Evolutionary conservation across 108 stramenopile genomes (phyloP), one percentile per base, ranked within the genome.

Genomic region (Discostella pseudostelligera): DNA sequence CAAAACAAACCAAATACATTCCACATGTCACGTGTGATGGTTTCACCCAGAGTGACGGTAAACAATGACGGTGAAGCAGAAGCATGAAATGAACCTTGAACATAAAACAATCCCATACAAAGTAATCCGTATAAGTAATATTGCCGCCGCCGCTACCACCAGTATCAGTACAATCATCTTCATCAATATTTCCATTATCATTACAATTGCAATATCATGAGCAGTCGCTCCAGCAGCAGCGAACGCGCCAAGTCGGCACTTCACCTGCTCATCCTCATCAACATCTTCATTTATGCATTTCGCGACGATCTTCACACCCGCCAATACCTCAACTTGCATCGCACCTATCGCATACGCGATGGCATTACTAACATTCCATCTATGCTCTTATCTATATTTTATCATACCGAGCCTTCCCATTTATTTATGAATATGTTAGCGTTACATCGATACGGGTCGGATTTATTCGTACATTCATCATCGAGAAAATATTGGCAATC

Each of bases 351-450:
- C 10, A 75, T 75, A 1, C 39, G 43, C 44, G 66, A 75, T 67
- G 74, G 74, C 16, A 3, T 32, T 32, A 4, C 32, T 32, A 51
- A 66, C 44, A 10, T 66, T 24, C 35, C 17, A 25, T 75, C 65
- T 26, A 67, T 75, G 74, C 50, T 75, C 5, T 54, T 67, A 20
- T 75, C 72, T 12, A 74, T 75, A 25, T 49, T 67, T 49, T 75
- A 75, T 57, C 74, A 75, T 26, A 32, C 56, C n/a, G 74, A 75
- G 19, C 66, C 60, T 0, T 21, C 55, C 4, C 74, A 75, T 39
- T 51, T 75, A 24, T 32, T 65, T 16, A 37, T 75, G 25, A 75
- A 75, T 42, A 75, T 75, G 74, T 26, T 75, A 16, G 59, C 66
- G 0, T 39, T 75, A 14, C 35, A 75, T 50, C 65, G 60, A 14